A percentile compares a stretch with the other conserved stretches of the same genome.
phyloP scores from a whole-genome alignment of 2,329 filamentous ascomycete genomes.

The Ophiostoma populinum region DNA sequence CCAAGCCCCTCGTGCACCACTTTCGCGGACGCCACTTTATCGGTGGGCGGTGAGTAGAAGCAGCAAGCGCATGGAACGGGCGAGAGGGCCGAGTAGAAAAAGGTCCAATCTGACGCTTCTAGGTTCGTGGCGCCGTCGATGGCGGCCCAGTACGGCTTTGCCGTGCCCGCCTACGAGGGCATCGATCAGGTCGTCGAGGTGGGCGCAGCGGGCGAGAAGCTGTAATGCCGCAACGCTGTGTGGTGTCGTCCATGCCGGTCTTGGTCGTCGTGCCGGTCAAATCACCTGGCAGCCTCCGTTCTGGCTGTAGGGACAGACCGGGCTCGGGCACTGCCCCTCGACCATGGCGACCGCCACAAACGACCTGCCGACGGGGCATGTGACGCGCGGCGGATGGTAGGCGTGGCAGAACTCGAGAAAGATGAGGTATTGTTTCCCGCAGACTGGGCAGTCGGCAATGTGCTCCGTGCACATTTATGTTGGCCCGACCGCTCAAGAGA shows the following conservation, averaged over 20 bases:
- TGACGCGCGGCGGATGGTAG: constrained; percentile 30
- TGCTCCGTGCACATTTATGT: constrained; percentile 41
- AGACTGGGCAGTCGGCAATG: constrained; percentile 38
- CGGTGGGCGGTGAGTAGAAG: constrained; percentile 50
- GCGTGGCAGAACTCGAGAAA: constrained; percentile 38
- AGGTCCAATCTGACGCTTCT: too few relatives aligned
- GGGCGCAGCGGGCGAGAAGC: constrained; percentile 27
- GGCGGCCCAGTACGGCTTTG: constrained; percentile 71
- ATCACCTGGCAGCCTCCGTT: constrained; percentile 38
- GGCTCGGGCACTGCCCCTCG: constrained; percentile 38
- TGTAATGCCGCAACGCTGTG: constrained; percentile 21
- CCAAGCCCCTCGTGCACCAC: constrained; percentile 72
- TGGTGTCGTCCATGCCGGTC: not conserved
- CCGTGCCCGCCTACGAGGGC: constrained; percentile 67
- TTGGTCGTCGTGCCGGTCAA: constrained; percentile 22
- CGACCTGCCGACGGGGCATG: constrained; percentile 27
- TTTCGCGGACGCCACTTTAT: constrained; percentile 85
- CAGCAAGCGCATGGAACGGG: too few relatives aligned
- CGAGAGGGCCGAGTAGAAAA: too few relatives aligned
- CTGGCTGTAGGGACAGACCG: constrained; percentile 39
- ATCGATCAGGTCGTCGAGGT: constrained; percentile 83
- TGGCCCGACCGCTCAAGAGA: not conserved
- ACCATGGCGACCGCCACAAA: constrained; percentile 27
- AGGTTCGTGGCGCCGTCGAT: constrained; percentile 67
- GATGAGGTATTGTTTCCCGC: constrained; percentile 40